Base-by-base conservation (phyloP, 176 grass and related monocot genomes). In the Eremochloa ophiuroides region DNA sequence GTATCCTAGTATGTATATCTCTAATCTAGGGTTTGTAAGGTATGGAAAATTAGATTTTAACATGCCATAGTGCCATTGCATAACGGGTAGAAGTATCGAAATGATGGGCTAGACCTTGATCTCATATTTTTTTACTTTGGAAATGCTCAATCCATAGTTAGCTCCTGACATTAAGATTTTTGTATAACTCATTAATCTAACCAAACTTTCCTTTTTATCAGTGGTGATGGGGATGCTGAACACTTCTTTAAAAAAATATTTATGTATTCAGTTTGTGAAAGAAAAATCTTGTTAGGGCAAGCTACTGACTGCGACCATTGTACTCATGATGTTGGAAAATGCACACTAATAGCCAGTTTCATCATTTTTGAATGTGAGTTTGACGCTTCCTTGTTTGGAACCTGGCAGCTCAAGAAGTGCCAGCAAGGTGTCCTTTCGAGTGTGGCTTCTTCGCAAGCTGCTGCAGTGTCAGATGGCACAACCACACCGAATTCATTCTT, bases 361-460 rank as follows among this genome's bases (percentile, higher is more conserved):
- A 11, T 27, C 26, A 29, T 61, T 42, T 42, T 48, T 84, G 48
- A 68, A 10, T 43, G 15, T 28, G 29, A 58, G 27, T 15, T 73
- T 86, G 18, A 78, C 47, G 30, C 47, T 33, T 44, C 5, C 22
- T 77, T 62, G 25, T 83, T 81, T 77, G 34, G 73, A 74, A 80
- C 29, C 82, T 89, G 76, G 69, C 86, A 98, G 95, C 80, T 79
- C 51, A 87, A 84, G 26, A 98, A 95, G 44, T 98, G 95, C 89
- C 95, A 98, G 46, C 95, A 95, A 80, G 90, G 85, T 8, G 87
- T 91, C 62, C 79, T 89, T 29, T 94, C 92, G 17, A 85, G 35
- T 84, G 90, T 91, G 43, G 78, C 70, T 83, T 75, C 82, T 1
- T 83, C 80, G 66, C 90, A 76, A 74, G 77, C 89, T 56, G 37